Conservation (phyloP, 2,329 filamentous ascomycete genomes). For the Verticillium klebahnii region DNA sequence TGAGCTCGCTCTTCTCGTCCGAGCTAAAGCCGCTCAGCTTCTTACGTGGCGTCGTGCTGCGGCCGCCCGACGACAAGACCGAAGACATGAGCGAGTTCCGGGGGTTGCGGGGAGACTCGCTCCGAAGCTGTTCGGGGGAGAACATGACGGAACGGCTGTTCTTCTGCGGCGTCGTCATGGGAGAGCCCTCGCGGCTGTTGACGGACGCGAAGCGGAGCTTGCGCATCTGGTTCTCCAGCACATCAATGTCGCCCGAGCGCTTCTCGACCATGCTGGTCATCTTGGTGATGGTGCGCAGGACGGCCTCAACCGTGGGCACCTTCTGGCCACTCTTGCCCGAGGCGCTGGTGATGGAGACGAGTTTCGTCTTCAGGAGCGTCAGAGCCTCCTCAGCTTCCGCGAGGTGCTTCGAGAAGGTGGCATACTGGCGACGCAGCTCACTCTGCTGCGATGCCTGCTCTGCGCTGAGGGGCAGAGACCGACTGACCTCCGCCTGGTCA, state of each 20-base stretch:
- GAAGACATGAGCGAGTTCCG: constrained; percentile 39
- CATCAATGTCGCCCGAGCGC: constrained; percentile 83
- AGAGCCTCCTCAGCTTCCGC: constrained; percentile 76
- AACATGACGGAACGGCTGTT: constrained; percentile 27
- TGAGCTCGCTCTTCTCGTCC: constrained; percentile 53
- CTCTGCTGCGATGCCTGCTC: constrained; percentile 82
- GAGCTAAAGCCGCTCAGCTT: constrained; percentile 58
- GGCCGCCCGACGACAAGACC: constrained; percentile 26
- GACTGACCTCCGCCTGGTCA: constrained; percentile 57
- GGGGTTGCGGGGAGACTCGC: constrained; percentile 35
- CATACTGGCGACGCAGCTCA: constrained; percentile 73
- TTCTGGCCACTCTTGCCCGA: constrained; percentile 40
- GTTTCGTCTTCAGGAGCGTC: constrained; percentile 71
- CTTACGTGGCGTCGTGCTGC: constrained; percentile 47
- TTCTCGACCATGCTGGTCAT: constrained; percentile 93
- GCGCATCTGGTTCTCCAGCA: constrained; percentile 82
- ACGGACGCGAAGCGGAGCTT: constrained; percentile 54
- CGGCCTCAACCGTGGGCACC: constrained; percentile 83
- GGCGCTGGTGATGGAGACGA: constrained; percentile 54
- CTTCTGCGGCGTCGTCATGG: constrained; percentile 32
- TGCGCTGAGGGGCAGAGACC: constrained; percentile 71
- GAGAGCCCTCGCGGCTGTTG: constrained; percentile 37
- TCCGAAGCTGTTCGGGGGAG: constrained; percentile 34
- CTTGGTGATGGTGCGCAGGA: constrained; percentile 85
- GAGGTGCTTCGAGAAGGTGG: constrained; percentile 68